phyloP scores from a whole-genome alignment of 208 protist genomes.

The Borovskyia barvae region DNA sequence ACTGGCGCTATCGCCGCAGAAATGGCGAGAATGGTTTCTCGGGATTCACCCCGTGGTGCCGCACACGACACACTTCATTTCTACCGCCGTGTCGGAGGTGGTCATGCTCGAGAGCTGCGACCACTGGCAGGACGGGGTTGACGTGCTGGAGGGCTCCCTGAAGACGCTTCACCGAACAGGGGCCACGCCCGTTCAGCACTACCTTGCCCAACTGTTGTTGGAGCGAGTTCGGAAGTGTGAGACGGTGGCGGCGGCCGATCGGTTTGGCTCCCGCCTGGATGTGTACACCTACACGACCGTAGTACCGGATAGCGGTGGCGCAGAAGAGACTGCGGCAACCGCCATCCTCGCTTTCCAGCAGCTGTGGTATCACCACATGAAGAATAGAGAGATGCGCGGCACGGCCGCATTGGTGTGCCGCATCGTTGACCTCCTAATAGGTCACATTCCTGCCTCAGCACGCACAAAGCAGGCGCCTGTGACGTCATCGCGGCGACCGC shows the following conservation, averaged over 20 bases:
- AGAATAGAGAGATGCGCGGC: not conserved
- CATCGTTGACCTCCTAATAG: slow-evolving; percentile 16
- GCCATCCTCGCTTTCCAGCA: no score
- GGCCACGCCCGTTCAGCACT: slow-evolving; percentile 60
- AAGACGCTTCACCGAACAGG: slow-evolving; percentile 25
- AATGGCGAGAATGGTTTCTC: slow-evolving; percentile 6
- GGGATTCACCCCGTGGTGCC: slow-evolving; percentile 21
- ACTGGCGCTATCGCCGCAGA: not conserved
- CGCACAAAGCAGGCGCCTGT: not conserved
- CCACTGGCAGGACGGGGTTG: slow-evolving; percentile 25
- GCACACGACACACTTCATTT: slow-evolving; percentile 57
- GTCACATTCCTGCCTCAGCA: not conserved
- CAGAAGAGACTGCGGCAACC: not conserved
- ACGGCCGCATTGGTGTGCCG: slow-evolving; percentile 18
- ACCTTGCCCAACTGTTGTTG: slow-evolving; percentile 29
- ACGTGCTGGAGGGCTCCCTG: slow-evolving; percentile 43
- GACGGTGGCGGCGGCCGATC: not conserved
- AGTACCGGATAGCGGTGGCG: not conserved
- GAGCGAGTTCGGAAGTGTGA: slow-evolving; percentile 15
- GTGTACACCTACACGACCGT: slow-evolving; percentile 8
- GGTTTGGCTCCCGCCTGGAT: slow-evolving; percentile 9
- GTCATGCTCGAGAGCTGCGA: slow-evolving; percentile 33
- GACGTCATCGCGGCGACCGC: slow-evolving; percentile 7
- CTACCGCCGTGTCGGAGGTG: slow-evolving; percentile 34
- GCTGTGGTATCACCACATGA: slow-evolving; percentile 3